A percentile compares a stretch with the other conserved stretches of the same genome.
Evolutionary conservation across 805 yeast species (phyloP).

Genomic region (Martiniozyma abietophila): DNA sequence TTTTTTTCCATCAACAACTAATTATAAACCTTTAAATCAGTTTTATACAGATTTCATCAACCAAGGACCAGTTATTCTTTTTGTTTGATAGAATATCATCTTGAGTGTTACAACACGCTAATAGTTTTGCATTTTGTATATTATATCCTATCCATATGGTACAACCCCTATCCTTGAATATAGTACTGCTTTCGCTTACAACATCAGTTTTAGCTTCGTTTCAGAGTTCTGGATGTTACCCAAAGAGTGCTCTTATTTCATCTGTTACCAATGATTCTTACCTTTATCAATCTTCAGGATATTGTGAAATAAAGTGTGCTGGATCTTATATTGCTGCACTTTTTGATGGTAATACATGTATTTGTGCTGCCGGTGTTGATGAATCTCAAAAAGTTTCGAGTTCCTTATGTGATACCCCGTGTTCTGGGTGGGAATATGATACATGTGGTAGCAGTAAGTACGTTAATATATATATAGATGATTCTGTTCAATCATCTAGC

Average conservation of each 20-base stretch:
- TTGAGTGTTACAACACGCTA: too few species aligned
- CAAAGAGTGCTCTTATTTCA: conserved; percentile 20
- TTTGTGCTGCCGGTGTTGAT: conserved; percentile 49
- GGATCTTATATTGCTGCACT: conserved; percentile 34
- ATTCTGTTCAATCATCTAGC: conserved; percentile 13
- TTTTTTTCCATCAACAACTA: too few species aligned
- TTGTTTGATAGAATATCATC: too few species aligned
- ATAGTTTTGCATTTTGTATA: too few species aligned
- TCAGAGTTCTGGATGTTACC: conserved; percentile 21
- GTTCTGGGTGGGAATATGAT: conserved; percentile 55
- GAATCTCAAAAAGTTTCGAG: conserved; percentile 18
- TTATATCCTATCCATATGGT: too few species aligned
- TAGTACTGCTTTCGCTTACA: too few species aligned
- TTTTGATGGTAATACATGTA: conserved; percentile 47
- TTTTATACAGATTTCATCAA: too few species aligned
- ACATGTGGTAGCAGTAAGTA: conserved; percentile 45
- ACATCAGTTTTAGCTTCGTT: too few species aligned
- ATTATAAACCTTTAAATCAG: too few species aligned
- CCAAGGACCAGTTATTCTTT: too few species aligned
- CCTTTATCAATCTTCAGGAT: conserved; percentile 51
- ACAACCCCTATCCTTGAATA: neutral
- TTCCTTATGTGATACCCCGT: conserved; percentile 35
- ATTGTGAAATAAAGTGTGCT: conserved; percentile 48
- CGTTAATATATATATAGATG: conserved; percentile 37
- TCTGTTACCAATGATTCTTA: conserved; percentile 37